Percentiles rank a stretch among this genome's conserved stretches.
Conservation (phyloP, 345 rosid species). For the Raphanus raphanistrum region DNA sequence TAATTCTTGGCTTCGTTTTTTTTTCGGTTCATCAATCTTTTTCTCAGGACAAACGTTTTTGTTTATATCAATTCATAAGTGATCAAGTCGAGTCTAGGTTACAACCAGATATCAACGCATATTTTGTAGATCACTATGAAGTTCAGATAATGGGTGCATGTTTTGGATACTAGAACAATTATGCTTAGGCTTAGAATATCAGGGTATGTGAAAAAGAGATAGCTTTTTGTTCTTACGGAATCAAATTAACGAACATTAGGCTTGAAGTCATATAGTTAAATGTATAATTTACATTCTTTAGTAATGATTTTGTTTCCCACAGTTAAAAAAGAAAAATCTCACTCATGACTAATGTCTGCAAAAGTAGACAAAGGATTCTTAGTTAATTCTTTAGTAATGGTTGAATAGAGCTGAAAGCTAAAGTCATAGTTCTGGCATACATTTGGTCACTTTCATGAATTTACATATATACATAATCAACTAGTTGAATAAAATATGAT, state of each 20-base stretch:
- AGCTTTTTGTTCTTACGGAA: neutral
- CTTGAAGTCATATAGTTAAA: neutral
- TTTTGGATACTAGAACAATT: neutral
- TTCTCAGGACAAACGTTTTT: neutral
- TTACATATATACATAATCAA: neutral
- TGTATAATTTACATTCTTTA: conserved; percentile 3
- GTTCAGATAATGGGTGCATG: neutral
- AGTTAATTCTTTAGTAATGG: conserved; percentile 7
- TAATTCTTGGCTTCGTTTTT: neutral
- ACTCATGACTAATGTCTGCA: conserved; percentile 11
- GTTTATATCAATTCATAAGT: neutral
- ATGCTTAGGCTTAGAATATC: neutral
- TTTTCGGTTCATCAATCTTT: neutral
- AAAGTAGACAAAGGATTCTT: conserved; percentile 18
- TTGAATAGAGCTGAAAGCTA: conserved; percentile 15
- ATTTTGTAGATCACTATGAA: neutral
- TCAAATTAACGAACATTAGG: neutral
- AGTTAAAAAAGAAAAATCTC: neutral
- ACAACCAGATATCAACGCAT: neutral
- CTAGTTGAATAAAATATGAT: neutral
- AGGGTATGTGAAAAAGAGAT: no score
- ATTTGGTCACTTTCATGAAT: conserved; percentile 14
- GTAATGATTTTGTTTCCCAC: conserved; percentile 33
- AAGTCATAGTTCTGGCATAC: conserved; percentile 28
- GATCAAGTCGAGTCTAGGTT: neutral